These are phyloP conservation scores for Nigrospora oryzae DNA, from an alignment of 2,329 filamentous ascomycete genomes.

Conservation along the genomic window DNA sequence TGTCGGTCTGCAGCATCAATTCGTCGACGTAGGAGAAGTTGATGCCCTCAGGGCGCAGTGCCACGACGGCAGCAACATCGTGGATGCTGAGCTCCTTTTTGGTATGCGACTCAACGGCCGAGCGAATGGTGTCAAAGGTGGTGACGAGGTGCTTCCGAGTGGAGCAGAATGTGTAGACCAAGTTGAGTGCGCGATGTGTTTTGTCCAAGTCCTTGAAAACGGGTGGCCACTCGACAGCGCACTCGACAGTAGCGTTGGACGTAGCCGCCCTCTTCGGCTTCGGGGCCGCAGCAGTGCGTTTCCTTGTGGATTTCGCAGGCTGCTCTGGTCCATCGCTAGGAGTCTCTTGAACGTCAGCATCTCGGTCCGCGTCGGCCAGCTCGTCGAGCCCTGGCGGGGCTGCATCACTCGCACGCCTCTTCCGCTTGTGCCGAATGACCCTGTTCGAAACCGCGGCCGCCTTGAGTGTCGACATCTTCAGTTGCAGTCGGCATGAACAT, in stretches of 20 bases:
- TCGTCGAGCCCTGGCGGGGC: slow-evolving; percentile 2
- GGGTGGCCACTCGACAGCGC: slow-evolving; percentile 58
- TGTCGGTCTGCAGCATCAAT: slow-evolving; percentile 70
- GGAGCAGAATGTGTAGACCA: slow-evolving; percentile 92
- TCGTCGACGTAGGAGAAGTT: slow-evolving; percentile 85
- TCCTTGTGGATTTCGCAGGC: background rate
- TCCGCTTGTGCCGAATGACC: slow-evolving; percentile 26
- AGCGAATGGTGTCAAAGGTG: slow-evolving; percentile 81
- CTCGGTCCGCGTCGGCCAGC: background rate
- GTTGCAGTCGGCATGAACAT: slow-evolving; percentile 15
- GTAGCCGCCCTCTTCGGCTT: slow-evolving; percentile 10
- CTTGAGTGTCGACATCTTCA: slow-evolving; percentile 34
- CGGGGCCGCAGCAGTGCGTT: background rate
- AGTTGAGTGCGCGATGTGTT: slow-evolving; percentile 76
- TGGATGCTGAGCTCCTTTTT: slow-evolving; percentile 60
- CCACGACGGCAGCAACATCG: slow-evolving; percentile 76
- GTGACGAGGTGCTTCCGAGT: slow-evolving; percentile 88
- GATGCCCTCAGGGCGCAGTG: slow-evolving; percentile 68
- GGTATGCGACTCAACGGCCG: slow-evolving; percentile 76
- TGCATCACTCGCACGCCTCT: slow-evolving; percentile 20
- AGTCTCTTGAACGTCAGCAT: slow-evolving; percentile 1
- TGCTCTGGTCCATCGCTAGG: too few species aligned
- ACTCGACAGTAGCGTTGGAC: slow-evolving; percentile 14
- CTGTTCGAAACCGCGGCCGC: slow-evolving; percentile 36
- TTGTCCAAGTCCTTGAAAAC: slow-evolving; percentile 65